Evolutionary conservation across 2,329 filamentous ascomycete genomes (phyloP), one percentile per base, ranked within the genome.

Genomic region (Botrytis cinerea): DNA sequence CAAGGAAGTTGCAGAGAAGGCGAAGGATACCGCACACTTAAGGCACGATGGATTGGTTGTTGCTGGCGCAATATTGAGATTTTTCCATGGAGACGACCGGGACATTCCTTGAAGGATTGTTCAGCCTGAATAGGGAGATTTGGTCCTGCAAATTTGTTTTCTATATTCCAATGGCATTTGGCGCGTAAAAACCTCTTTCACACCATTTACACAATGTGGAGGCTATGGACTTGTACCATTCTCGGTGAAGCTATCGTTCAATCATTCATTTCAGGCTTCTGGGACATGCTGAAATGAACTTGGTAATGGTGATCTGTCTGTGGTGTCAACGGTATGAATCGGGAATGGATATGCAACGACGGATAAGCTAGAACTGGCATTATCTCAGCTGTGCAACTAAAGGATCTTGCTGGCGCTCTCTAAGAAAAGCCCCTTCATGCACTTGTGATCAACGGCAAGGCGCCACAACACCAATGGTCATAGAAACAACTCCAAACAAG

Each of bases 1-100:
- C 72, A 89, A 95, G 73, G 88, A 89, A n/a, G 82, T 92, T 75
- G 95, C 89, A 77, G 83, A 89, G 73, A 91, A 93, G 77, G 93
- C 88, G 40, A 87, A 95, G 80, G 83, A 83, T 18, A 87, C 93
- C 74, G 91, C 91, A 2, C 84, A 84, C 20, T 85, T 89, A 46
- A 85, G 88, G 73, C 94, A 98, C 76, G 94, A 98, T 81, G 95
- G 95, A 2, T 85, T 96, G 28, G 83, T 85, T 4, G 90, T 97
- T 72, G 91, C 90, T 0, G 85, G 87, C 75, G 91, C 89, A 0
- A 96, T 98, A 80, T 81, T 98, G 79, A 88, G 87, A 60, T 97
- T 98, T 70, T 88, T 88, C 74, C 73, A 74, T 70, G 74, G 75
- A 22, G 75, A 76, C 6, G 73, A 75, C 18, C 70, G 54, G n/a